phyloP scores from a whole-genome alignment of 2,329 filamentous ascomycete species.

The Fusarium tanahbumbuense region DNA sequence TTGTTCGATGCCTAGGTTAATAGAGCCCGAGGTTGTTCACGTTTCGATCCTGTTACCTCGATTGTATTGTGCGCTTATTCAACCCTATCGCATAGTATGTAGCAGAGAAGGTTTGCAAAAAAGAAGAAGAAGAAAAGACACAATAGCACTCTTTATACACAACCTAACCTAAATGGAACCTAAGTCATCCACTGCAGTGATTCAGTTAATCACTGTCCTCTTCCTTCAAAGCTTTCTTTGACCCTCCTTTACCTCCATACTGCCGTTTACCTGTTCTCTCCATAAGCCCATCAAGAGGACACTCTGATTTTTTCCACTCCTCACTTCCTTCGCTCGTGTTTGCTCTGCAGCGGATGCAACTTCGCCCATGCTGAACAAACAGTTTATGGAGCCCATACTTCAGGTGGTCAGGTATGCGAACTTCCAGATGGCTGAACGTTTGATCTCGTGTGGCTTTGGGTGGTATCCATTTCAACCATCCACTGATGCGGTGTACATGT shows the following conservation, averaged over 20 bases:
- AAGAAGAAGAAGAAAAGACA: constrained; percentile 2
- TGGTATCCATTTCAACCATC: constrained; percentile 46
- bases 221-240: constrained; percentile 36
- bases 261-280: constrained; percentile 43
- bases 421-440: constrained; percentile 45
- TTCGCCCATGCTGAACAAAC: constrained; percentile 45
- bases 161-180: neutral
- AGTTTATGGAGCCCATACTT: constrained; percentile 46
- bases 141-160: neutral
- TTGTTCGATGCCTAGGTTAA: neutral
- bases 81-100: neutral
- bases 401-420: constrained; percentile 43
- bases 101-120: neutral
- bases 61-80: neutral
- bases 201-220: constrained; percentile 31
- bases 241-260: constrained; percentile 25
- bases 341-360: constrained; percentile 42
- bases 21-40: neutral
- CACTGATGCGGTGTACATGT: constrained; percentile 44
- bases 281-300: constrained; percentile 43
- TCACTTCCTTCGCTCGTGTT: constrained; percentile 47
- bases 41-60: neutral
- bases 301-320: constrained; percentile 40
- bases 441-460: constrained; percentile 44
- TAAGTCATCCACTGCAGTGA: neutral